Conservation (phyloP, 1,284 basidiomycete species). For the Albatrellus sp. region DNA sequence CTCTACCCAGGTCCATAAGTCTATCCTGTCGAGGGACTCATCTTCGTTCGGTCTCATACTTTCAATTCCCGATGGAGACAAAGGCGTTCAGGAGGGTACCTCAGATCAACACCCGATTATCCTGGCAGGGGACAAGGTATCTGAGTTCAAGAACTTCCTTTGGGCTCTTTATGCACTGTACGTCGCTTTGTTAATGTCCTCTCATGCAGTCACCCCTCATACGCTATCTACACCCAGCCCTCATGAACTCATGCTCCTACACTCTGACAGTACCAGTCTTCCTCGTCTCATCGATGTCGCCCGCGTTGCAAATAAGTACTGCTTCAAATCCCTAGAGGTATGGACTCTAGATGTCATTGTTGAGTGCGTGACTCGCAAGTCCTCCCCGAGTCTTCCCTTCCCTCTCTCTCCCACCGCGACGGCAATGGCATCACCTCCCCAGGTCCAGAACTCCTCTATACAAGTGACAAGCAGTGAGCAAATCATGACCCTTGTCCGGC, state of each 20-base stretch:
- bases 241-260: slow-evolving; percentile 35
- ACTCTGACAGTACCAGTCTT: slow-evolving; percentile 34
- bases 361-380: slow-evolving; percentile 44
- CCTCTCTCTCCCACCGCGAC: slow-evolving; percentile 20
- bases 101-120: slow-evolving; percentile 53
- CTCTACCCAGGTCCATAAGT: slow-evolving; percentile 43
- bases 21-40: slow-evolving; percentile 45
- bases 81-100: slow-evolving; percentile 31
- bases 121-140: slow-evolving; percentile 42
- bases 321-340: slow-evolving; percentile 54
- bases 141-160: slow-evolving; percentile 52
- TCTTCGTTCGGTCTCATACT: slow-evolving; percentile 56
- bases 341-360: slow-evolving; percentile 59
- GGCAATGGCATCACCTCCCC: slow-evolving; percentile 8
- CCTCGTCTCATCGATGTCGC: slow-evolving; percentile 48
- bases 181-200: slow-evolving; percentile 13
- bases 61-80: slow-evolving; percentile 39
- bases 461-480: slow-evolving; percentile 14
- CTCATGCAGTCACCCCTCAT: not conserved
- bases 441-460: slow-evolving; percentile 19
- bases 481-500: slow-evolving; percentile 42
- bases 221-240: slow-evolving; percentile 27
- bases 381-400: slow-evolving; percentile 25
- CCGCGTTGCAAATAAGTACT: slow-evolving; percentile 51
- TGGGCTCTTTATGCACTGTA: slow-evolving; percentile 49